Conservation (phyloP, 345 rosid genomes). For the Aquilaria yunnanensis region DNA sequence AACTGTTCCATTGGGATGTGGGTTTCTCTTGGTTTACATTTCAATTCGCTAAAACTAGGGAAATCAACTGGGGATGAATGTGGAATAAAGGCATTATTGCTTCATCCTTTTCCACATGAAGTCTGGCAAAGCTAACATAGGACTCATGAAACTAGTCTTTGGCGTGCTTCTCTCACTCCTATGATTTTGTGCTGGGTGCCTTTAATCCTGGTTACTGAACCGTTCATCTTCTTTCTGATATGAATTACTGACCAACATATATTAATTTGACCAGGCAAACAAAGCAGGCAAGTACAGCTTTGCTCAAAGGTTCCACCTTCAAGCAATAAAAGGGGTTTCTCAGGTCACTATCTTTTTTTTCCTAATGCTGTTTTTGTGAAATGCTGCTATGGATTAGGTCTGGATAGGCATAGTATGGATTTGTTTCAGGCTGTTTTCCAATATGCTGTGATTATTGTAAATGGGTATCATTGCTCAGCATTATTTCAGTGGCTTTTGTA, state of each 20-base stretch:
- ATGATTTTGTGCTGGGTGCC: background rate
- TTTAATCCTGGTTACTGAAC: background rate
- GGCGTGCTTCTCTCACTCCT: background rate
- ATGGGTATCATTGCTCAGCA: background rate
- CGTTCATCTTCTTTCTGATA: constrained; percentile 9
- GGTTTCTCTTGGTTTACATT: too few species aligned
- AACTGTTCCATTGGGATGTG: too few species aligned
- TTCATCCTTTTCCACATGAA: background rate
- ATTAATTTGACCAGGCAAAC: constrained; percentile 48
- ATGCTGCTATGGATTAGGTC: background rate
- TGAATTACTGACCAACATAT: constrained; percentile 13
- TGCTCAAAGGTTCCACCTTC: constrained; percentile 86
- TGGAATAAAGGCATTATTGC: background rate
- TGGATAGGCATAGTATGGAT: background rate
- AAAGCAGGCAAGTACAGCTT: constrained; percentile 66
- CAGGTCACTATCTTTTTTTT: constrained; percentile 31
- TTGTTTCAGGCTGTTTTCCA: background rate
- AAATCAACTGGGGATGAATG: background rate
- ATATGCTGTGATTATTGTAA: background rate
- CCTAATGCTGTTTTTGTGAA: background rate
- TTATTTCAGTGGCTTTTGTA: constrained; percentile 18
- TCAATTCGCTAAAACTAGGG: too few species aligned
- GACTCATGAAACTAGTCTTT: constrained; percentile 2
- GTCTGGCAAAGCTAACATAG: background rate
- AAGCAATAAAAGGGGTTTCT: constrained; percentile 54